These are phyloP conservation scores for Neonothopanus nambi DNA, from an alignment of 1,284 basidiomycete genomes.

Conservation along the genomic window DNA sequence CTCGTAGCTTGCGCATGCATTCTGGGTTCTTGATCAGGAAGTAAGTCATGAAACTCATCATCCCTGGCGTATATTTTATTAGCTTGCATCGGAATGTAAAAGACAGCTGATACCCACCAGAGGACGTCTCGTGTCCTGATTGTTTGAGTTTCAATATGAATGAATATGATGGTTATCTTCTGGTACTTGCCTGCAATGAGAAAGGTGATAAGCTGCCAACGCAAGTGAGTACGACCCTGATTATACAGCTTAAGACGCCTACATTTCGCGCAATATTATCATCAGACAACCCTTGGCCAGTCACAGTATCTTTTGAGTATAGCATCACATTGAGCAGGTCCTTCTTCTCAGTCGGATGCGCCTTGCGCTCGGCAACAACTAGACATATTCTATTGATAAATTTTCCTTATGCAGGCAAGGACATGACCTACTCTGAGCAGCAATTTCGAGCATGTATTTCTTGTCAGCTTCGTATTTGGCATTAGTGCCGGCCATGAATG, in stretches of 20 bases:
- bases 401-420: background rate
- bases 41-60: constrained; percentile 3
- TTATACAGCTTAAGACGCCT: constrained; percentile 9
- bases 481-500: constrained; percentile 35
- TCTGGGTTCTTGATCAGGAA: constrained; percentile 4
- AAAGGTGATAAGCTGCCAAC: constrained; percentile 46
- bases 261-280: constrained; percentile 48
- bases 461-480: constrained; percentile 42
- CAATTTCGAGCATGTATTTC: constrained; percentile 41
- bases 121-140: constrained; percentile 48
- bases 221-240: background rate
- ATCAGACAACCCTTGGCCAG: constrained; percentile 43
- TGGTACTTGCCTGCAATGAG: constrained; percentile 38
- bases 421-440: constrained; percentile 34
- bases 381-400: background rate
- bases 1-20: background rate
- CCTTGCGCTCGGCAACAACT: constrained; percentile 39
- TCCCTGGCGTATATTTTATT: background rate
- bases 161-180: background rate
- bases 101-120: constrained; percentile 24
- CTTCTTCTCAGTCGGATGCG: constrained; percentile 38
- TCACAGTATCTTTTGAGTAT: constrained; percentile 41
- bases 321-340: constrained; percentile 51
- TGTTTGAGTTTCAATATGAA: background rate
- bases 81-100: too few relatives aligned